A percentile compares a stretch with the other conserved stretches of the same genome.
Conservation (phyloP, 306 rosid genomes). For the Prinsepia uniflora region DNA sequence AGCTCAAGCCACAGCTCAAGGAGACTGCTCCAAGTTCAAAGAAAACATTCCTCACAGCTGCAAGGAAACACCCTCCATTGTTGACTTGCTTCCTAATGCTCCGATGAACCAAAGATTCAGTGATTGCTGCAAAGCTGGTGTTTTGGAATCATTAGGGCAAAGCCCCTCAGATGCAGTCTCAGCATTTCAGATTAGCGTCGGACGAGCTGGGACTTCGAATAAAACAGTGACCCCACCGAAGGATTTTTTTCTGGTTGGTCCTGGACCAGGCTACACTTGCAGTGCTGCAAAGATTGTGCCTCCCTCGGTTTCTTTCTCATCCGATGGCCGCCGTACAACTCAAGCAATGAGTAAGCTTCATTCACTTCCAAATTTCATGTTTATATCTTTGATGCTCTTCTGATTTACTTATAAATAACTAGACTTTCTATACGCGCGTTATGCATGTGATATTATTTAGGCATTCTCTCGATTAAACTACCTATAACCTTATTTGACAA, state of each 20-base stretch:
- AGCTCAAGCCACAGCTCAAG: conserved; percentile 83
- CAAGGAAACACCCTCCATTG: conserved; percentile 53
- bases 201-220: conserved; percentile 66
- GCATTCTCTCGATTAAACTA: too few species aligned
- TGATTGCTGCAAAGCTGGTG: conserved; percentile 77
- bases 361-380: too few species aligned
- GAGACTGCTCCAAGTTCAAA: conserved; percentile 74
- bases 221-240: conserved; percentile 68
- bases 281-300: conserved; percentile 62
- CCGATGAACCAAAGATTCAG: conserved; percentile 50
- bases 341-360: conserved; percentile 58
- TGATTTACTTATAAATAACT: too few species aligned
- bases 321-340: conserved; percentile 53
- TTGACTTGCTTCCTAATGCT: conserved; percentile 68
- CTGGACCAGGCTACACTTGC: conserved; percentile 73
- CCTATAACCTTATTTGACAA: too few species aligned
- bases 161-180: conserved; percentile 52
- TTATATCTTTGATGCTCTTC: too few species aligned
- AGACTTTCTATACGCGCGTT: too few species aligned
- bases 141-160: conserved; percentile 58
- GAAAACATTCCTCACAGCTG: conserved; percentile 64
- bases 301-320: conserved; percentile 47
- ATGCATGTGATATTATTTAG: too few species aligned
- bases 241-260: conserved; percentile 61
- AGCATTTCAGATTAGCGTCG: conserved; percentile 66